Evolutionary conservation across 345 rosid species (phyloP), one percentile per base, ranked within the genome.

Genomic region (Nasturtium officinale): DNA sequence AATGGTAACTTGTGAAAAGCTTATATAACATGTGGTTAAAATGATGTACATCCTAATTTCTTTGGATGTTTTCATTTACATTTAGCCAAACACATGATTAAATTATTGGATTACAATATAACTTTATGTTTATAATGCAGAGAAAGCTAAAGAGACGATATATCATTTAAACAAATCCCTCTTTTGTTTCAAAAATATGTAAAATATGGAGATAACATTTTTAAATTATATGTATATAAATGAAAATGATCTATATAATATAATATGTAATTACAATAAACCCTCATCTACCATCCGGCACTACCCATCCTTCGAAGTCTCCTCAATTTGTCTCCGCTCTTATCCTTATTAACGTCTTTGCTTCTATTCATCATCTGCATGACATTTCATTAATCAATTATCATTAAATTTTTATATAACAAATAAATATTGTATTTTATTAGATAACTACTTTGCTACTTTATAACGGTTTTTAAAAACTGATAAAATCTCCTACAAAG

Each of bases 301-400:
- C 96, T 89, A 20, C 29, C 59, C 65, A 85, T 83, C 87, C 90
- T 85, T 75, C 88, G 81, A 35, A 84, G 71, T 58, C 70, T 67
- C 80, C 45, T 84, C 77, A 80, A 3, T 76, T 82, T 86, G 40
- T 83, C 86, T 26, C 69, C 79, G 54, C 74, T 82, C 83, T 78
- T 83, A 60, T 69, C 83, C 45, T 71, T 61, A 13, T 23, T 74
- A 51, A 20, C 77, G 9, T 71, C 25, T 16, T 52, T 73, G 68
- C 73, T 87, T 72, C 84, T 77, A 62, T 75, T 85, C 75, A 67
- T 29, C 51, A 81, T 71, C 90, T 84, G 65, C 75, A 69, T 61
- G 45, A 37, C 53, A 9, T 38, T 61, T n/a, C 17, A 63, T 43
- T 43, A 25, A 8, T 61, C 17, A 42, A 2, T 8, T 45, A 45